Percentiles rank a stretch among this genome's conserved stretches.
Evolutionary conservation across 1,284 basidiomycete species (phyloP).

Genomic region (Puccinia polysora): DNA sequence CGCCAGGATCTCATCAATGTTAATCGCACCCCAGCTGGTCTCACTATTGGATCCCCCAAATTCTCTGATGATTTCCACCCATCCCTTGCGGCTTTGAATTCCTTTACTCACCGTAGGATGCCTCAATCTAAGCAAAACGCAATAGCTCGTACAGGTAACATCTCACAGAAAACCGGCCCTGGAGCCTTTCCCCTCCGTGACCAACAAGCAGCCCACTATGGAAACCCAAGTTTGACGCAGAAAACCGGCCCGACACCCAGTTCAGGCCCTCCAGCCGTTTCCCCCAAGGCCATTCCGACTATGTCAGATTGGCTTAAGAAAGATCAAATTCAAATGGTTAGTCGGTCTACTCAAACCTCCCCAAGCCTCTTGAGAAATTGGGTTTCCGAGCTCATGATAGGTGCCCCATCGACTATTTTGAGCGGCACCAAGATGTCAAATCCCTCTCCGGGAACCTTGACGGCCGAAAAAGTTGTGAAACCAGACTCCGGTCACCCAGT

Average conservation of each 20-base stretch:
- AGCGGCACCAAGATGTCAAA: not conserved
- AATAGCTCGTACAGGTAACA: not conserved
- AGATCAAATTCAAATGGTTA: constrained; percentile 36
- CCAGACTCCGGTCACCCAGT: not conserved
- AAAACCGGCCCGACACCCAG: constrained; percentile 3
- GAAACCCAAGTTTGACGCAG: constrained; percentile 10
- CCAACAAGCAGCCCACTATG: not conserved
- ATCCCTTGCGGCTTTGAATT: no score
- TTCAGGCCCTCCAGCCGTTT: not conserved
- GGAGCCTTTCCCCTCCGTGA: not conserved
- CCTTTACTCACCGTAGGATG: no score
- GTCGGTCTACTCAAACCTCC: constrained; percentile 43
- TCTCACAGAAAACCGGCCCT: constrained; percentile 35
- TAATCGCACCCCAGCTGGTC: not conserved
- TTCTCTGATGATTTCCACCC: constrained; percentile 1
- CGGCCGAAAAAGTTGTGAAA: constrained; percentile 1
- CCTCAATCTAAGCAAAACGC: not conserved
- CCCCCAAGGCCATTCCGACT: not conserved
- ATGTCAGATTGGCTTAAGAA: constrained; percentile 37
- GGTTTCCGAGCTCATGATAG: constrained; percentile 22
- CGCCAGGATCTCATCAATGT: not conserved
- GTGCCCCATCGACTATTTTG: constrained; percentile 7
- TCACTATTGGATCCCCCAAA: not conserved
- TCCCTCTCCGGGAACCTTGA: not conserved
- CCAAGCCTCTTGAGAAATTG: constrained; percentile 21